Evolutionary conservation across 2,329 filamentous ascomycete genomes (phyloP), one percentile per base, ranked within the genome.

Genomic region (Apiospora malaysiana): DNA sequence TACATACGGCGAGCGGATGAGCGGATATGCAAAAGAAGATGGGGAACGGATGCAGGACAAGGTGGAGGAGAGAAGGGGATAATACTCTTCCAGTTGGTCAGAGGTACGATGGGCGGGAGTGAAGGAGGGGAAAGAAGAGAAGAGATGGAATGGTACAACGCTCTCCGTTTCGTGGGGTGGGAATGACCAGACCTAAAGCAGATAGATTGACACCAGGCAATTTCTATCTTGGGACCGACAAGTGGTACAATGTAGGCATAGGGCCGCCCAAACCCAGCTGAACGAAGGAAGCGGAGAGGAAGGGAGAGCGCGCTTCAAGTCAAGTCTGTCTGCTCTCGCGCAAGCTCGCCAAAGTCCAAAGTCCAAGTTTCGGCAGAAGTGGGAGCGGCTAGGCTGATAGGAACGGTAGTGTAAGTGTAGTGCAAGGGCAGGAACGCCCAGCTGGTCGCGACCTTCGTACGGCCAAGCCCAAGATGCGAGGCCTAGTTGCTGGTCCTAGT

Each of bases 121-220:
- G 71, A 70, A 63, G 69, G 56, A 65, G 46, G 51, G 32, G 67
- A 69, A 63, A 65, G 45, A 70, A 59, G 49, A 59, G 49, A 70
- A 56, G 70, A 69, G 69, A 68, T 63, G 69, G 56, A 68, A 25
- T 45, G 42, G 45, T 43, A 68, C 56, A 72, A 63, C 56, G 56
- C 56, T 63, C 32, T 40, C 18, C 32, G 56, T 63, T 63, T 63
- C 56, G 56, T 63, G 68, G 69, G 69, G 69, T 69, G 68, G 70
- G 69, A 71, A 69, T 42, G 65, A 49, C 69, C 59, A 66, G 51
- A 47, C 40, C 67, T 56, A 51, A 68, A 68, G 51, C 49, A 68
- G 66, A 16, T 67, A 68, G 66, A 47, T 68, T 43, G 66, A n/a
- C 42, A 23, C 56, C 56, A 23, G 56, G 21, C 56, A 63, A 63